Evolutionary conservation across 352 stramenopile species (phyloP).

Genomic region (Aphanomyces cochlioides): DNA sequence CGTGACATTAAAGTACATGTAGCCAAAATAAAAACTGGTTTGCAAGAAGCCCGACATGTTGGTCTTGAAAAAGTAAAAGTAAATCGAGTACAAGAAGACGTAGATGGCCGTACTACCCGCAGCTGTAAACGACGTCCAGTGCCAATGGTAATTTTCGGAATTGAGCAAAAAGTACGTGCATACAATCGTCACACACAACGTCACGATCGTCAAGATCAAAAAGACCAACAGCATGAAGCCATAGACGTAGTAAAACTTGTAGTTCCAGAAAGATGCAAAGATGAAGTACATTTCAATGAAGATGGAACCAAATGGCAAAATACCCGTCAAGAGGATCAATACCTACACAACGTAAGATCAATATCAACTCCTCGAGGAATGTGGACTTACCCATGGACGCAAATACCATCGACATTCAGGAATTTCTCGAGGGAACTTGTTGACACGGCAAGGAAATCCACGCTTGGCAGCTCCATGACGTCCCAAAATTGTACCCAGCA

Average conservation of each 20-base stretch:
- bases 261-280: slow-evolving; percentile 99
- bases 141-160: slow-evolving; percentile 99
- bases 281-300: slow-evolving; percentile 99
- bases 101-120: slow-evolving; percentile 93
- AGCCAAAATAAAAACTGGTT: slow-evolving; percentile 98
- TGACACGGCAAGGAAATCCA: slow-evolving; percentile 90
- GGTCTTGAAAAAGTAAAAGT: slow-evolving; percentile 99
- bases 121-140: slow-evolving; percentile 96
- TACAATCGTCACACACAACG: slow-evolving; percentile 98
- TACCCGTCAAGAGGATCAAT: slow-evolving; percentile 92
- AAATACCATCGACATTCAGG: slow-evolving; percentile 78
- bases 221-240: slow-evolving; percentile 98
- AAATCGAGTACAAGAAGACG: slow-evolving; percentile 98
- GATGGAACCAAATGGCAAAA: slow-evolving; percentile 98
- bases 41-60: slow-evolving; percentile 99
- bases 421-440: slow-evolving; percentile 93
- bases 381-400: slow-evolving; percentile 40
- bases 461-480: slow-evolving; percentile 88
- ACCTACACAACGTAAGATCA: slow-evolving; percentile 38
- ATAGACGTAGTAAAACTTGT: slow-evolving; percentile 99
- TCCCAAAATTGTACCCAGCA: slow-evolving; percentile 96
- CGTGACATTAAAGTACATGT: slow-evolving; percentile 82
- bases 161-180: slow-evolving; percentile 99
- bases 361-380: slow-evolving; percentile 6
- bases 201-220: slow-evolving; percentile 96